Base-by-base conservation (phyloP, 192 early-diverging fungal genomes). In the Coemansia sp. region DNA sequence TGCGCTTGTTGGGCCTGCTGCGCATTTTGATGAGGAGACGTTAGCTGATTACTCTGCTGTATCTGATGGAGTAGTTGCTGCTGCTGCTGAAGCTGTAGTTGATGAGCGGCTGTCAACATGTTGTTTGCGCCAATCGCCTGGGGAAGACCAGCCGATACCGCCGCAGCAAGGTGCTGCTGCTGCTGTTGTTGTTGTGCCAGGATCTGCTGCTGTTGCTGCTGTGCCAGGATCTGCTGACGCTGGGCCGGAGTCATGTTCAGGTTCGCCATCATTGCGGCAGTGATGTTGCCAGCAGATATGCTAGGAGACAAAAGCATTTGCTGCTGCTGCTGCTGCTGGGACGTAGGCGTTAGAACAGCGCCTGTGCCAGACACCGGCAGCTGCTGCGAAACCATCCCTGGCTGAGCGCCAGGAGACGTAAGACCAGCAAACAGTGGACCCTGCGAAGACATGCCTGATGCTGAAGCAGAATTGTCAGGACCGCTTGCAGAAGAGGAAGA, bases 251-350 rank as follows among this genome's bases (percentile, higher is more conserved):
- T 57, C 61, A 71, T 42, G 20, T 58, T 58, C 32, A 60, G 11
- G 10, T 22, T 63, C 19, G 71, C 61, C 58, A 71, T 58, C 61
- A 68, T 68, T 25, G 68, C 61, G 13, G 74, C 52, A 4, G 67
- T 22, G 0, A 53, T 24, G 28, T 36, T 23, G 24, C 51, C 62
- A 20, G 53, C 51, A 27, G 66, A 56, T 6, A 53, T 13, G 14
- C 24, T 20, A 24, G 54, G 63, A n/a, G 64, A 52, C 22, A 64
- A n/a, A 9, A 57, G 9, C 36, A 55, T 55, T 14, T 51, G 51
- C 60, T 51, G 50, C n/a, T n/a, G n/a, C 30, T 10, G 56, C 30
- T 25, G 60, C 52, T 8, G 53, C 28, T 29, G 54, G 7, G 53
- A 23, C 19, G 18, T 58, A 11, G 55, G 55, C 0, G 58, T 60